A percentile compares a stretch with the other conserved stretches of the same genome.
phyloP scores from a whole-genome alignment of 2,329 filamentous ascomycete species.

The Hypomyces rosellus region DNA sequence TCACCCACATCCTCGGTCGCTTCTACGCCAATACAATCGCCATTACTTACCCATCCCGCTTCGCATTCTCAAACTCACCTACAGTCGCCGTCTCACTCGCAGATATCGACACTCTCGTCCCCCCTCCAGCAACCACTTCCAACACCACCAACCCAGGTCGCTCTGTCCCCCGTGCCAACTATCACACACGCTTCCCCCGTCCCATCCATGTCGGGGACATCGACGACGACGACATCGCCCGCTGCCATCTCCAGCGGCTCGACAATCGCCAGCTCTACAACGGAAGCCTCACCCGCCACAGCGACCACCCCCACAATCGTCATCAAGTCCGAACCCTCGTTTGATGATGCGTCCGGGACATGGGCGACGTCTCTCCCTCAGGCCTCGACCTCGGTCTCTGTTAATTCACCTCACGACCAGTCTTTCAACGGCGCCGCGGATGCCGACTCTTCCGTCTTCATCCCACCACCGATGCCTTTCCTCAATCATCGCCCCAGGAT shows the following conservation, averaged over 20 bases:
- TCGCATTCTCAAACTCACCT: slow-evolving; percentile 8
- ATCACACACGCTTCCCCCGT: slow-evolving; percentile 13
- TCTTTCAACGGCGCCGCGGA: neutral
- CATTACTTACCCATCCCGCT: slow-evolving; percentile 8
- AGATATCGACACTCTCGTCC: slow-evolving; percentile 15
- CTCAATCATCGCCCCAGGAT: slow-evolving; percentile 37
- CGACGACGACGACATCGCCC: slow-evolving; percentile 7
- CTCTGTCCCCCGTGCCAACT: slow-evolving; percentile 14
- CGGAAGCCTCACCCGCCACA: neutral
- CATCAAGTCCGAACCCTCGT: slow-evolving; percentile 10
- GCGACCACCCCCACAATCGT: slow-evolving; percentile 9
- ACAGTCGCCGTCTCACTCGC: slow-evolving; percentile 10
- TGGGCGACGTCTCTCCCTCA: slow-evolving; percentile 9
- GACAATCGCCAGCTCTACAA: slow-evolving; percentile 23
- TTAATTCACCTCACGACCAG: neutral
- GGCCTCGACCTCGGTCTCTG: neutral
- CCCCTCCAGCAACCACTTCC: slow-evolving; percentile 27
- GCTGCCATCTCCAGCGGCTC: slow-evolving; percentile 21
- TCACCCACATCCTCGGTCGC: slow-evolving; percentile 8
- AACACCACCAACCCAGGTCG: slow-evolving; percentile 23
- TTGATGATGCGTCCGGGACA: slow-evolving; percentile 9
- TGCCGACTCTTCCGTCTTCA: slow-evolving; percentile 24
- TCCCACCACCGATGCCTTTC: slow-evolving; percentile 31
- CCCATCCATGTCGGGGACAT: slow-evolving; percentile 12
- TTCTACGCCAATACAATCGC: slow-evolving; percentile 13